phyloP scores from a whole-genome alignment of 2,329 filamentous ascomycete genomes.

The Trichoderma sp. region DNA sequence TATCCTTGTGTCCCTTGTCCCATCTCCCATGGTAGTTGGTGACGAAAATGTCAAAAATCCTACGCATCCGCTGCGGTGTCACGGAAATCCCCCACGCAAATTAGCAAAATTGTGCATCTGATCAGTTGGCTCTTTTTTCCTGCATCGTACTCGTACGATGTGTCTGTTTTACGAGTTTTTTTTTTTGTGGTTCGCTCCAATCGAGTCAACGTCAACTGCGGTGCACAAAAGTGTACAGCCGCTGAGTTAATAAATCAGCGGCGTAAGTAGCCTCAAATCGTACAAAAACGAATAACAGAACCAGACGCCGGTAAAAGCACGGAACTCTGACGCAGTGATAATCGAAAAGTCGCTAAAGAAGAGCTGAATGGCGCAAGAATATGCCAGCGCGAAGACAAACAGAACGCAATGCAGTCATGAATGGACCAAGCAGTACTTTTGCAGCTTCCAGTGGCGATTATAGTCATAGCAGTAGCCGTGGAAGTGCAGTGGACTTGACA shows the following conservation, averaged over 20 bases:
- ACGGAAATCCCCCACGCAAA: not conserved
- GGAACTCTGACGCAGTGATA: not conserved
- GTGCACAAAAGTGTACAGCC: not conserved
- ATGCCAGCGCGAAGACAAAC: not conserved
- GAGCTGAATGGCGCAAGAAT: not conserved
- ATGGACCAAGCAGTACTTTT: not conserved
- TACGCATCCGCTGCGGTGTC: not conserved
- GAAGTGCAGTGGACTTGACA: not conserved
- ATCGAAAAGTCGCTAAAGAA: not conserved
- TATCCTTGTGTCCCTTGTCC: not conserved
- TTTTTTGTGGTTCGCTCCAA: not conserved
- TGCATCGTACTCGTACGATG: not conserved
- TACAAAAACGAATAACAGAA: not conserved
- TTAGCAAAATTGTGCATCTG: not conserved
- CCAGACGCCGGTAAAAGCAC: not conserved
- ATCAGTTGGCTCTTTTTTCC: not conserved
- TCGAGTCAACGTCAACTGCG: not conserved
- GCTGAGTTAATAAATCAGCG: not conserved
- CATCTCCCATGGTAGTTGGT: not conserved
- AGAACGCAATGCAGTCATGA: conserved; percentile 8
- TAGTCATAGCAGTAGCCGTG: not conserved
- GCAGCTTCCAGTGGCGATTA: not conserved
- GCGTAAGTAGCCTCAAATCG: conserved; percentile 3
- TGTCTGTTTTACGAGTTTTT: not conserved
- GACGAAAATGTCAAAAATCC: not conserved